phyloP scores from a whole-genome alignment of 2,329 filamentous ascomycete genomes.

The Tetracladium maxilliforme region DNA sequence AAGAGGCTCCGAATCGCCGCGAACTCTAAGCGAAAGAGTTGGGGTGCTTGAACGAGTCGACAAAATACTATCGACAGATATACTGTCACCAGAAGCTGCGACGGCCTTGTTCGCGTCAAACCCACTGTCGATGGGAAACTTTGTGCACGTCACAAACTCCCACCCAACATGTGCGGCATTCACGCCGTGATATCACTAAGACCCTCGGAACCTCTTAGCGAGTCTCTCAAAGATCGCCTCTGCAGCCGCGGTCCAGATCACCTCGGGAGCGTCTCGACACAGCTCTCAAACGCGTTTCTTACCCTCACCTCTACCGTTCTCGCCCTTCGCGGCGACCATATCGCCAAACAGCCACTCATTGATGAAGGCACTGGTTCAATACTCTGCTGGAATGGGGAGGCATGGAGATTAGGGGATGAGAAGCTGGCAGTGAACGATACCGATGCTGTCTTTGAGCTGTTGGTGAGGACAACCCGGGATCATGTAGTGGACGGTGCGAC shows the following conservation, averaged over 20 bases:
- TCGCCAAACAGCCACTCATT: conserved; percentile 60
- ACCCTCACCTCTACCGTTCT: conserved; percentile 74
- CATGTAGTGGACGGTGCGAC: conserved; percentile 7
- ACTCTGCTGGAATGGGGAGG: conserved; percentile 96
- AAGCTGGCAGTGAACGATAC: conserved; percentile 66
- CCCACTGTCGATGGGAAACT: too few species aligned
- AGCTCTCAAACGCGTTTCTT: conserved; percentile 25
- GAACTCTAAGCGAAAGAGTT: too few species aligned
- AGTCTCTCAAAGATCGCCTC: conserved; percentile 27
- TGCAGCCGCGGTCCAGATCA: conserved; percentile 46
- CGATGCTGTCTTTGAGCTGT: conserved; percentile 45
- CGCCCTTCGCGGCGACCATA: conserved; percentile 63
- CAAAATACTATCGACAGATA: too few species aligned
- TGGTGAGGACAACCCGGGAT: conserved; percentile 24
- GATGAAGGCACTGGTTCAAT: conserved; percentile 41
- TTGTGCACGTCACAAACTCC: too few species aligned
- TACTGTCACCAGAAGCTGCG: too few species aligned
- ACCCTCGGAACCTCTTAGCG: conserved; percentile 13
- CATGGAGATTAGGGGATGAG: conserved; percentile 57
- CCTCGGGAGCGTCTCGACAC: conserved; percentile 24
- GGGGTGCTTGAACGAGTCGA: too few species aligned
- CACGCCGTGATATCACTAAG: conserved; percentile 30
- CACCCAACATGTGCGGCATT: conserved; percentile 43
- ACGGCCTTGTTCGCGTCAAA: too few species aligned
- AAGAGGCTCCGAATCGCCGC: too few species aligned